Percentiles rank a stretch among this genome's conserved stretches.
phyloP scores from a whole-genome alignment of 2,329 filamentous ascomycete genomes.

The Pyrenophora graminea region DNA sequence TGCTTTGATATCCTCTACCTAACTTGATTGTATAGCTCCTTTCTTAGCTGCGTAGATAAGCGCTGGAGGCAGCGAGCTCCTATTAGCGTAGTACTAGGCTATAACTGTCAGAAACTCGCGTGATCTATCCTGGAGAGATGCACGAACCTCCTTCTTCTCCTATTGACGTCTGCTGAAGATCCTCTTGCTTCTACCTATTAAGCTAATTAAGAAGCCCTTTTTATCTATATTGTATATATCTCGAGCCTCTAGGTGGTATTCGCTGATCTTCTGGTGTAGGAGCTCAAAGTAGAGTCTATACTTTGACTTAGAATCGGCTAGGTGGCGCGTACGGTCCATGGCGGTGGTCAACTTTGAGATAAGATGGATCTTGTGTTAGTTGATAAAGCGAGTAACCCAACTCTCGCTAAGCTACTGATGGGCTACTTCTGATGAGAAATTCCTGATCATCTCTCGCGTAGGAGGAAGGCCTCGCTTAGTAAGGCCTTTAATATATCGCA shows the following conservation, averaged over 20 bases:
- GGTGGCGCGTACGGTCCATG: neutral
- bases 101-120: constrained; percentile 15
- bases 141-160: neutral
- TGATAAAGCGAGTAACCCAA: too few relatives aligned
- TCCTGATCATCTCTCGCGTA: neutral
- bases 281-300: neutral
- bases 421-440: too few relatives aligned
- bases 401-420: too few relatives aligned
- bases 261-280: neutral
- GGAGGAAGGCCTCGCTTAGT: neutral
- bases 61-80: too few relatives aligned
- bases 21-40: too few relatives aligned
- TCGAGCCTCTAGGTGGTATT: neutral
- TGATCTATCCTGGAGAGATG: constrained; percentile 12
- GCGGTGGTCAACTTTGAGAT: too few relatives aligned
- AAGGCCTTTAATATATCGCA: neutral
- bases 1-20: too few relatives aligned
- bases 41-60: too few relatives aligned
- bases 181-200: neutral
- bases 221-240: neutral
- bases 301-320: neutral
- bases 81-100: constrained; percentile 8
- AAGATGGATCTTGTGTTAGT: too few relatives aligned
- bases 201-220: neutral
- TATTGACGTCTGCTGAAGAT: neutral